A percentile compares a stretch with the other conserved stretches of the same genome.
These are phyloP conservation scores for Scalesia atractyloides DNA, from an alignment of 129 eudicot genomes.

Conservation along the genomic window DNA sequence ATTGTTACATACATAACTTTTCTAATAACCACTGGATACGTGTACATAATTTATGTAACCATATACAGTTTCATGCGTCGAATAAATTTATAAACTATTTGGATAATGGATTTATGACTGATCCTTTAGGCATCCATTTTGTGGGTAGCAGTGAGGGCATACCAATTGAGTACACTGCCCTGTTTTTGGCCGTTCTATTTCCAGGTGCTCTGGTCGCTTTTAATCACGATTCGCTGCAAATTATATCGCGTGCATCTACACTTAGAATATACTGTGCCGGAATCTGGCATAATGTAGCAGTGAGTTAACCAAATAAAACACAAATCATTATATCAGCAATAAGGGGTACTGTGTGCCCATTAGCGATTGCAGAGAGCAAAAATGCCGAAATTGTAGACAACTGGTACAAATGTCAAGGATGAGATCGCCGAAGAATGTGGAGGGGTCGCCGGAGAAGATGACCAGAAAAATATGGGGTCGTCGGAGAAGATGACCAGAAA, in stretches of 20 bases:
- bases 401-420: constrained; percentile 56
- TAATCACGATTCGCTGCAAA: constrained; percentile 59
- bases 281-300: constrained; percentile 97
- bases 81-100: constrained; percentile 15
- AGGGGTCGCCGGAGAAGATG: no score
- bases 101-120: constrained; percentile 40
- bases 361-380: constrained; percentile 53
- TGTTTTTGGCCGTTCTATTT: no score
- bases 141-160: constrained; percentile 86
- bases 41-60: no score
- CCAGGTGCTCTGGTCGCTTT: constrained; percentile 97
- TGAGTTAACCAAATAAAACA: no score
- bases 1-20: not conserved
- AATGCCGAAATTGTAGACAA: constrained; percentile 33
- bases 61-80: not conserved
- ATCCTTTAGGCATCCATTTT: constrained; percentile 43
- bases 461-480: no score
- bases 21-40: not conserved
- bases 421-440: no score
- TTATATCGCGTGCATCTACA: constrained; percentile 55
- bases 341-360: constrained; percentile 72
- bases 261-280: constrained; percentile 96
- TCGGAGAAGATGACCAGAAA: no score
- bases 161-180: constrained; percentile 82
- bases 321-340: constrained; percentile 22